Base-by-base conservation (phyloP, 2,329 filamentous ascomycete genomes). In the Lachnellula suecica region DNA sequence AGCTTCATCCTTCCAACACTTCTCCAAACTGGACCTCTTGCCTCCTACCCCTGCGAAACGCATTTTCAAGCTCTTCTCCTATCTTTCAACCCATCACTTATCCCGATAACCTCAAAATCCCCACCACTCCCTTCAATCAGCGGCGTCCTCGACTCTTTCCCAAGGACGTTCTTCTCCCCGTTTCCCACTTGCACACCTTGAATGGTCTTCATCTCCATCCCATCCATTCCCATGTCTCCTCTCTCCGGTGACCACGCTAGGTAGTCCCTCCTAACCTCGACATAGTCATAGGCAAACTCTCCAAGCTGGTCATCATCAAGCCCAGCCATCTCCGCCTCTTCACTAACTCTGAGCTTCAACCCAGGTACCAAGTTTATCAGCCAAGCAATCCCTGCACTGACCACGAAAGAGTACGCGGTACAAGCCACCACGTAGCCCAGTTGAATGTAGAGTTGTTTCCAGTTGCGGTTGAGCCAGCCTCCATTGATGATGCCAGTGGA, bases 221-320 rank as follows among this genome's bases (percentile, higher is more conserved):
- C 29, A 1, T 31, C 29, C 29, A 6, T 31, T 15, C n/a, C 29
- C 29, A 31, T 31, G 8, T 4, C 29, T 15, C 29, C 29, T 11
- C n/a, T 2, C 8, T 31, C 83, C 1, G 89, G 89, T 27, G 87
- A 91, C 89, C 89, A 93, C 54, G 89, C 89, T 31, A 93, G 82
- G 77, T 92, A 93, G 72, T 94, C 89, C 64, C 89, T 84, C 66
- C 89, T 86, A 53, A 93, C 88, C 79, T 94, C 89, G 59, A 94
- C 89, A 70, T 93, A 94, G 70, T 94, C 89, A 76, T 93, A 93
- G 9, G 89, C 89, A 68, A 93, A 94, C 72, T 94, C 89, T 71
- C 89, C 89, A 62, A 93, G 87, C 74, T 93, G 89, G 73, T 93
- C 89, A 68, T 93, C 89, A 66, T 94, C 89, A 87, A 93, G 91